Evolutionary conservation across 1,139 yeast species (phyloP).

Genomic region (Saccharomycopsis phalli): DNA sequence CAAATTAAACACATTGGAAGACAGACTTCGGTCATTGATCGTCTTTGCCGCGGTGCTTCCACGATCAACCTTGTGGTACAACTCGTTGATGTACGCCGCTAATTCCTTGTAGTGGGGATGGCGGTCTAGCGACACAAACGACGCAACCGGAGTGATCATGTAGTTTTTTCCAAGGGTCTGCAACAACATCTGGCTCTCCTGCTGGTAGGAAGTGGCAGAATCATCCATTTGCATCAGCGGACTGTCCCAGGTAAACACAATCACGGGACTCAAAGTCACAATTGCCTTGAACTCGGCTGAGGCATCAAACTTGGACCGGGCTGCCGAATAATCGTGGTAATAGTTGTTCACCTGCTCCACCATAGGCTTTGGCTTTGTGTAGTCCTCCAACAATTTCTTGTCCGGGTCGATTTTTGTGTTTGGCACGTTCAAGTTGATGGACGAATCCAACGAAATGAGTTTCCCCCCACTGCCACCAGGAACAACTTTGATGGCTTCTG

Average conservation of each 20-base stretch:
- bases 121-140: conserved; percentile 18
- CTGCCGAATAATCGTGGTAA: not conserved
- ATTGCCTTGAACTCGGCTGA: conserved; percentile 19
- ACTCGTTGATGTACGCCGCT: conserved; percentile 16
- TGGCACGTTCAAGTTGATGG: conserved; percentile 2
- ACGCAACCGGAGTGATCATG: conserved; percentile 20
- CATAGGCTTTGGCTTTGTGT: not conserved
- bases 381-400: conserved; percentile 6
- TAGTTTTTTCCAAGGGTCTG: conserved; percentile 17
- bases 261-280: conserved; percentile 17
- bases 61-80: conserved; percentile 13
- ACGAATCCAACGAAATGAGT: conserved; percentile 2
- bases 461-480: not conserved
- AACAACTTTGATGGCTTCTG: not conserved
- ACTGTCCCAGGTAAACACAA: conserved; percentile 19
- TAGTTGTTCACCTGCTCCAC: not conserved
- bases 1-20: conserved; percentile 3
- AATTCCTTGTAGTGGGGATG: conserved; percentile 20
- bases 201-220: not conserved
- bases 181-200: conserved; percentile 5
- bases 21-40: not conserved
- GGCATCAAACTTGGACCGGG: conserved; percentile 10
- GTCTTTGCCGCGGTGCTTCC: conserved; percentile 3
- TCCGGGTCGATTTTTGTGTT: conserved; percentile 6
- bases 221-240: conserved; percentile 3